phyloP scores from a whole-genome alignment of 1,284 basidiomycete genomes.

The Phlebopus sp. region DNA sequence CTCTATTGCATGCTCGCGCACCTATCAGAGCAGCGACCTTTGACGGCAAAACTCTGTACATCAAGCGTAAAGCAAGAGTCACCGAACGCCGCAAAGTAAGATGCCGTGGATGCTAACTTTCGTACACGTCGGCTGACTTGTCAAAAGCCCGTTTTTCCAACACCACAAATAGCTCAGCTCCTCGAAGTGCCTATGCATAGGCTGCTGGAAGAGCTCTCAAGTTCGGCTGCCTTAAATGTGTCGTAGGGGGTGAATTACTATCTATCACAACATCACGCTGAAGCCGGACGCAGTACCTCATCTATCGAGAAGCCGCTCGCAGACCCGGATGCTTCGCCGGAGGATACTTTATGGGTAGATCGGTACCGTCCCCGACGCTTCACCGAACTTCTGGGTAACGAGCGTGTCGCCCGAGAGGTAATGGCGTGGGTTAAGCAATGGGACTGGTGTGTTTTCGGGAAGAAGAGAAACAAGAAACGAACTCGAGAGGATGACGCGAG shows the following conservation, averaged over 20 bases:
- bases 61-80: constrained; percentile 43
- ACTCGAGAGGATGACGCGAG: constrained; percentile 50
- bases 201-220: constrained; percentile 64
- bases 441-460: constrained; percentile 97
- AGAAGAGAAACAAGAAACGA: constrained; percentile 53
- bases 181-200: constrained; percentile 73
- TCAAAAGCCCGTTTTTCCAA: constrained; percentile 15
- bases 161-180: constrained; percentile 44
- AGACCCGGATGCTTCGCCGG: constrained; percentile 22
- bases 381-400: constrained; percentile 88
- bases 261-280: constrained; percentile 2
- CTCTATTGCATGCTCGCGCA: constrained; percentile 10
- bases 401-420: constrained; percentile 90
- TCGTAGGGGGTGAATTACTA: constrained; percentile 28
- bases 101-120: constrained; percentile 15
- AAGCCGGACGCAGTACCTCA: constrained; percentile 17
- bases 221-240: constrained; percentile 38
- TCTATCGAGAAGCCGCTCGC: constrained; percentile 8
- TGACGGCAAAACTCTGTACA: constrained; percentile 50
- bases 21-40: constrained; percentile 45
- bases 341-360: constrained; percentile 83
- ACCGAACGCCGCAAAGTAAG: constrained; percentile 17
- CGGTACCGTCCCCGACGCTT: constrained; percentile 86
- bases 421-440: constrained; percentile 97
- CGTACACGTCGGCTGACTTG: constrained; percentile 6